phyloP scores from a whole-genome alignment of 1,139 yeast genomes.

The Suhomyces terraborum region DNA sequence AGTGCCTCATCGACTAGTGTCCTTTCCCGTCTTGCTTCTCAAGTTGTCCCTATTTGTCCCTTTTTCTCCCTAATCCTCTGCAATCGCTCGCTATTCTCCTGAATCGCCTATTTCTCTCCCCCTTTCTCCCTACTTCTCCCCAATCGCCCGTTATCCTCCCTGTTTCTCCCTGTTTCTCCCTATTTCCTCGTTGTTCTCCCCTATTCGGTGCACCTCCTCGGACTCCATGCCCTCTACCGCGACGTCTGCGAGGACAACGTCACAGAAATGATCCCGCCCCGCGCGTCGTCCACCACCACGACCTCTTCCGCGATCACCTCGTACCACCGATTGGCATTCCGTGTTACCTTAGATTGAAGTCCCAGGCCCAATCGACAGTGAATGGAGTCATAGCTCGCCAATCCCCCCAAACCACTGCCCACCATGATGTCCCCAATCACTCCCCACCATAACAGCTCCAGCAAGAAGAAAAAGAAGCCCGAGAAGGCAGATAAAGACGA shows the following conservation, averaged over 20 bases:
- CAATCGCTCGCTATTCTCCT: not conserved
- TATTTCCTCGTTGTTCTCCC: not conserved
- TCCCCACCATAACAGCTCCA: not conserved
- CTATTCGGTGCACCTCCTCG: no score
- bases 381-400: not conserved
- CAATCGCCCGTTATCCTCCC: not conserved
- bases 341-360: no score
- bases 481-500: not conserved
- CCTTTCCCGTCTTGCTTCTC: no score
- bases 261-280: conserved; percentile 2
- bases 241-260: no score
- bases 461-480: not conserved
- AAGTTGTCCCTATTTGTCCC: no score
- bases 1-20: no score
- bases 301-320: not conserved
- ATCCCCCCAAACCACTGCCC: not conserved
- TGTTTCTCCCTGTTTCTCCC: not conserved
- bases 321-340: no score
- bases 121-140: not conserved
- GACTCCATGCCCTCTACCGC: no score
- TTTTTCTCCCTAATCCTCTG: not conserved
- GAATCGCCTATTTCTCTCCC: not conserved
- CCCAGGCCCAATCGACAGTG: not conserved
- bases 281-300: conserved; percentile 5
- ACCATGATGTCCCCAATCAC: conserved; percentile 1